Percentiles rank a stretch among this genome's conserved stretches.
Conservation (phyloP, 164 flowering plant genomes). For the Umbellularia californica region DNA sequence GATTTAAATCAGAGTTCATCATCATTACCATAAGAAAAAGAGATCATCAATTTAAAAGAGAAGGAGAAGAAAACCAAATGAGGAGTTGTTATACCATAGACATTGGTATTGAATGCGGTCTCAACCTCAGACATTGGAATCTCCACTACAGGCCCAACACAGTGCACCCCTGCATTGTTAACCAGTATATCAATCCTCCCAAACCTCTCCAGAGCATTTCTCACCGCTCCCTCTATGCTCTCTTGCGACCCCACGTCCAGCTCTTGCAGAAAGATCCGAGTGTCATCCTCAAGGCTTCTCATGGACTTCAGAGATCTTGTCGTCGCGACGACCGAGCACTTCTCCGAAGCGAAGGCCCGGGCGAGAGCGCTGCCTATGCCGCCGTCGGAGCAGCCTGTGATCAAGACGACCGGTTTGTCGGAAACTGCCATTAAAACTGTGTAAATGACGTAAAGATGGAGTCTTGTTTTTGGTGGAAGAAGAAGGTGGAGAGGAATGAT, state of each 20-base stretch:
- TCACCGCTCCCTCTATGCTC: constrained; percentile 42
- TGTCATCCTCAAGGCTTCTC: constrained; percentile 47
- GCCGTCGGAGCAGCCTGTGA: constrained; percentile 81
- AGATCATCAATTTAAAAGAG: background rate
- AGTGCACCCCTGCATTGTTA: constrained; percentile 88
- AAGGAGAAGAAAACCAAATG: background rate
- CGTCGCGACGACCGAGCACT: constrained; percentile 75
- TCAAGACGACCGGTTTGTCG: constrained; percentile 51
- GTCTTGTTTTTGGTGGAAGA: too few relatives aligned
- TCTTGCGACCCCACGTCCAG: constrained; percentile 72
- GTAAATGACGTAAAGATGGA: too few relatives aligned
- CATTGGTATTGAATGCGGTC: constrained; percentile 66
- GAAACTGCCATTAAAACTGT: background rate
- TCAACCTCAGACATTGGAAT: constrained; percentile 58
- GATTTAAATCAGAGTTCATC: too few relatives aligned
- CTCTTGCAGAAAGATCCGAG: constrained; percentile 51
- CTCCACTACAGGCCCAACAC: constrained; percentile 88
- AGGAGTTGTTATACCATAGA: constrained; percentile 37
- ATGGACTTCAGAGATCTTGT: constrained; percentile 53
- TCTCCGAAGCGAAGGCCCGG: constrained; percentile 55
- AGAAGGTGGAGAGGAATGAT: too few relatives aligned
- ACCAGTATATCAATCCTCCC: constrained; percentile 77
- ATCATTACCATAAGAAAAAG: background rate
- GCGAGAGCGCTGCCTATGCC: constrained; percentile 88
- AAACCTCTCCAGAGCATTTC: constrained; percentile 42